phyloP scores from a whole-genome alignment of 1,284 basidiomycete genomes.

The Inonotus obliquus region DNA sequence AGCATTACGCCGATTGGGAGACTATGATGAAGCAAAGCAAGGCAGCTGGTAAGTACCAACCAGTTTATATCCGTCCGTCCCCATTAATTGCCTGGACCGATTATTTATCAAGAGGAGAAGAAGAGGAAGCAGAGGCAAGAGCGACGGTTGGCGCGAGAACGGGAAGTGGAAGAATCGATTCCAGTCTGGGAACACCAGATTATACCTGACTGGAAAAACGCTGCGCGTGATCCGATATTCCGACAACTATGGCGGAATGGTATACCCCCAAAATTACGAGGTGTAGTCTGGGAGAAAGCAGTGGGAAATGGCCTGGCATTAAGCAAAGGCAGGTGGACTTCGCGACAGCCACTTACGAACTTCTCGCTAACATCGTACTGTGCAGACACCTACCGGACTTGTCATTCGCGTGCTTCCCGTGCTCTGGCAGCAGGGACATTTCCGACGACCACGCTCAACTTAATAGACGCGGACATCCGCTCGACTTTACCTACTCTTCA shows the following conservation, averaged over 20 bases:
- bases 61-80: not conserved
- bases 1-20: constrained; percentile 87
- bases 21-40: constrained; percentile 86
- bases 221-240: constrained; percentile 58
- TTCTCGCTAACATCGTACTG: constrained; percentile 6
- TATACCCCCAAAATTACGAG: constrained; percentile 82
- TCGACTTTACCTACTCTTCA: constrained; percentile 84
- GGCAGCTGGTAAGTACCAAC: constrained; percentile 51
- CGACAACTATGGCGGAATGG: constrained; percentile 90
- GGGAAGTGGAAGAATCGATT: constrained; percentile 63
- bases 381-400: constrained; percentile 74
- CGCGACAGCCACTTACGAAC: not conserved
- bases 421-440: constrained; percentile 71
- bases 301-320: constrained; percentile 88
- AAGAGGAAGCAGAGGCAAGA: constrained; percentile 58
- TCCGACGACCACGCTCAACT: constrained; percentile 60
- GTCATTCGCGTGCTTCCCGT: constrained; percentile 69
- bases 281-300: constrained; percentile 82
- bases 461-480: constrained; percentile 78
- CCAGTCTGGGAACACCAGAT: constrained; percentile 77
- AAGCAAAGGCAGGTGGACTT: constrained; percentile 63
- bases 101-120: constrained; percentile 56
- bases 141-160: constrained; percentile 62
- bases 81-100: not conserved
- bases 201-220: constrained; percentile 78